phyloP scores from a whole-genome alignment of 495 filamentous ascomycete species.

The Lasiosphaeriaceae sp. region DNA sequence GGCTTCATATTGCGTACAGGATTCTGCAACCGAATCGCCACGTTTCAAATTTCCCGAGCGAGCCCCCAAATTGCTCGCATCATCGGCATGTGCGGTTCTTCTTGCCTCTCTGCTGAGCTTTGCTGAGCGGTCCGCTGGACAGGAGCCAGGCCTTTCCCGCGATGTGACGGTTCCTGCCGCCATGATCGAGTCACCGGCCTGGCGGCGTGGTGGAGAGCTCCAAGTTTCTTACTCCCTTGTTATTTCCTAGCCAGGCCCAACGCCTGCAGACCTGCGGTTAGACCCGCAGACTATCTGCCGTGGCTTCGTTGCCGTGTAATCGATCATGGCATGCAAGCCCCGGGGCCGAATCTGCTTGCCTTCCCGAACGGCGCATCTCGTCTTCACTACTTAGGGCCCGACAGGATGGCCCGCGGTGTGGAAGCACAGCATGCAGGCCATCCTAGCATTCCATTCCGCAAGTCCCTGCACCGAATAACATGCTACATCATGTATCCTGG shows the following conservation, averaged over 20 bases:
- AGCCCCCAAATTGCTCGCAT: constrained; percentile 5
- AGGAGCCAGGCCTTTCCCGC: neutral
- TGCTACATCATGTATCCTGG: neutral
- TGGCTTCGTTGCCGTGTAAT: neutral
- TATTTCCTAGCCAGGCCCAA: neutral
- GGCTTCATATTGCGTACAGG: constrained; percentile 2
- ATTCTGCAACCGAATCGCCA: constrained; percentile 5
- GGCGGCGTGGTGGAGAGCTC: neutral
- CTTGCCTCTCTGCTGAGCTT: neutral
- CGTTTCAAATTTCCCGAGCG: constrained; percentile 5
- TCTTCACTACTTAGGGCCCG: neutral
- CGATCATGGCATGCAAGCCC: neutral
- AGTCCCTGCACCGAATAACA: no score
- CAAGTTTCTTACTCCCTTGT: neutral
- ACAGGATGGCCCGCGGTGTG: neutral
- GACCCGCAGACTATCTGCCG: neutral
- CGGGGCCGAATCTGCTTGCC: neutral
- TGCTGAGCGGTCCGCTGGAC: neutral
- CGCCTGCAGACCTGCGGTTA: neutral
- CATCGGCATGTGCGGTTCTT: neutral
- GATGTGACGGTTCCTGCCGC: constrained; percentile 1
- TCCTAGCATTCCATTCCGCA: neutral
- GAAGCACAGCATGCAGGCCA: neutral
- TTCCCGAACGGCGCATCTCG: neutral
- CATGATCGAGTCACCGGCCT: neutral